Base-by-base conservation (phyloP, 306 rosid species). In the Amphicarpaea edgeworthii region DNA sequence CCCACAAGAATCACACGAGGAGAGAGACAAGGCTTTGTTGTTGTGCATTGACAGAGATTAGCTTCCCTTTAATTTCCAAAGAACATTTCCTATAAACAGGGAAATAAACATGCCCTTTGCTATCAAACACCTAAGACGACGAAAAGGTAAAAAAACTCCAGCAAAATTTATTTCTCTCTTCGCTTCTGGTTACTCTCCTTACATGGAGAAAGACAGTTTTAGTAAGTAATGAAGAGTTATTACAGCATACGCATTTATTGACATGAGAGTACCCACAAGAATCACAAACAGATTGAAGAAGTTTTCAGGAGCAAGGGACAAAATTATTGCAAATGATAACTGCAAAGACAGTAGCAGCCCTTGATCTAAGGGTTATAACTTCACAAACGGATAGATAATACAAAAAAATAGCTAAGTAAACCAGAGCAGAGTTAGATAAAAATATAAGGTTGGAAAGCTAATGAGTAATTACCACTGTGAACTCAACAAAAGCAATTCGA, bases 401-500 rank as follows among this genome's bases (percentile, higher is more conserved):
- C 37, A 34, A 17, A 19, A 14, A 65, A 58, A 15, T 66, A 50
- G 67, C 40, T 37, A 63, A 16, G 41, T 42, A 51, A 71, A 50
- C 21, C 53, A 75, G 72, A 64, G 54, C 34, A 54, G 7, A 49
- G 45, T 68, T 42, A 19, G 38, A 20, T 40, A 16, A 60, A 62
- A 28, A 71, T 41, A 68, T 30, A 68, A 82, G 45, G 60, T 43
- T 17, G 14, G 58, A 49, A 70, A 61, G 60, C 24, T 64, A 21
- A 7, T 0, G 45, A 75, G 71, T 73, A 80, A 66, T 79, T 90
- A 95, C 99, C 91, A 95, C 58, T 4, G 85, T 43, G 73, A 95
- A 95, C 79, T 95, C 99, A 54, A 95, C 97, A 84, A 95, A 95
- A 3, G 97, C 96, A 82, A 95, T 95, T 21, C 97, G 97, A 77